phyloP scores from a whole-genome alignment of 2,329 filamentous ascomycete species.

The Cladosporium sp. region DNA sequence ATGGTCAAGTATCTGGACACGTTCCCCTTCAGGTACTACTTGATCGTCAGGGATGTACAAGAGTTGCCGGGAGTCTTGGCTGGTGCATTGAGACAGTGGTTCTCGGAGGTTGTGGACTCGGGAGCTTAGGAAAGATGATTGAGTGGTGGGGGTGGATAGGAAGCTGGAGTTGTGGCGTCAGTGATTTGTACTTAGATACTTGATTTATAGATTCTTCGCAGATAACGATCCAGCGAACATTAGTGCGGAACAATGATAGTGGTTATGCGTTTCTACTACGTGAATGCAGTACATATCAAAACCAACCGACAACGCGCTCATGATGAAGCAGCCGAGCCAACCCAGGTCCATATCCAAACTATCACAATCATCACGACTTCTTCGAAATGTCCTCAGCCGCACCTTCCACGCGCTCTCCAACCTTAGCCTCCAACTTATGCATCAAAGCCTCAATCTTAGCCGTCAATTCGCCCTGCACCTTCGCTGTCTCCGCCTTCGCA shows the following conservation, averaged over 20 bases:
- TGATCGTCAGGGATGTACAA: slow-evolving; percentile 88
- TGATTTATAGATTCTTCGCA: not conserved
- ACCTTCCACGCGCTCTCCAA: not conserved
- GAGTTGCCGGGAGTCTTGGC: slow-evolving; percentile 89
- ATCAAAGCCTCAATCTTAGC: not conserved
- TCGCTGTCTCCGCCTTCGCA: not conserved
- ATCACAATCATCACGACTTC: not conserved
- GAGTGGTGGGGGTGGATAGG: not conserved
- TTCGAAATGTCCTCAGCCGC: not conserved
- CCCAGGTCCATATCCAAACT: not conserved
- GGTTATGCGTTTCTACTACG: not conserved
- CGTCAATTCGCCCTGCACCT: slow-evolving; percentile 1
- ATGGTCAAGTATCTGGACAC: slow-evolving; percentile 91
- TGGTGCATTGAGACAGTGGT: slow-evolving; percentile 91
- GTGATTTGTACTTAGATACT: not conserved
- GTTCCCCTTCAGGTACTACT: slow-evolving; percentile 96
- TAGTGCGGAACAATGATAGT: not conserved
- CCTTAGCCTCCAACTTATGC: not conserved
- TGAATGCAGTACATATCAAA: not conserved
- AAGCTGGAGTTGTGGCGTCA: not conserved
- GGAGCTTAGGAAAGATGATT: slow-evolving; percentile 17
- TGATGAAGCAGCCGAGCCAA: not conserved
- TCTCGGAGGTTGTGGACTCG: slow-evolving; percentile 67
- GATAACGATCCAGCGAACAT: not conserved
- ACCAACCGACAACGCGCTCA: not conserved